Evolutionary conservation across 176 grass and related monocot genomes (phyloP), one percentile per base, ranked within the genome.

Genomic region (Phyllostachys edulis): DNA sequence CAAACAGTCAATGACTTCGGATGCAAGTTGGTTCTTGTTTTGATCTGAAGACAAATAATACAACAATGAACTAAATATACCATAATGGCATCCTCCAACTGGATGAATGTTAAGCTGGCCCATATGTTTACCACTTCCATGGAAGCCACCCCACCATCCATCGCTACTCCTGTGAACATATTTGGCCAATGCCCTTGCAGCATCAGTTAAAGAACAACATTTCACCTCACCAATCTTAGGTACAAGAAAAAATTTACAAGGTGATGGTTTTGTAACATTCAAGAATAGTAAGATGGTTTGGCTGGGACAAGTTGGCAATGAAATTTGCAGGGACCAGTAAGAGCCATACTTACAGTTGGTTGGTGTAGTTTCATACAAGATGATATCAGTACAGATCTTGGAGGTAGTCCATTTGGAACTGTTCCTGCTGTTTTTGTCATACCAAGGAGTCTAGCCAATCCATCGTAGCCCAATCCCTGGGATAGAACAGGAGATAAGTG

Each of bases 151-250:
- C 96, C 96, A 98, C 93, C 93, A 98, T 85, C 80, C 89, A 76
- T 92, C 60, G 17, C 42, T 92, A 61, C 87, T 90, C 91, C 96
- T 92, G 83, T 92, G 84, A 74, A 91, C 90, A 91, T 98, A 93
- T 89, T 98, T 98, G 18, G 91, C 76, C 87, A 98, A 85, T 90
- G 92, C 91, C 89, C 93, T 98, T 88, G 92, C 96, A 87, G 83
- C 87, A 87, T 98, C 89, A 93, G 90, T 95, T 91, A 98, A 90
- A 54, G 89, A 88, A 85, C 93, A 90, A 78, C 89, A 84, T 85
- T 88, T 93, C 24, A 98, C 86, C 96, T 98, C 89, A 76, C n/a
- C n/a, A n/a, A n/a, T n/a, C n/a, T n/a, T n/a, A n/a, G n/a, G n/a
- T n/a, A n/a, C n/a, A n/a, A n/a, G n/a, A n/a, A n/a, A 85, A 69